phyloP scores from a whole-genome alignment of 768 basidiomycete genomes.

The Astraeus odoratus region DNA sequence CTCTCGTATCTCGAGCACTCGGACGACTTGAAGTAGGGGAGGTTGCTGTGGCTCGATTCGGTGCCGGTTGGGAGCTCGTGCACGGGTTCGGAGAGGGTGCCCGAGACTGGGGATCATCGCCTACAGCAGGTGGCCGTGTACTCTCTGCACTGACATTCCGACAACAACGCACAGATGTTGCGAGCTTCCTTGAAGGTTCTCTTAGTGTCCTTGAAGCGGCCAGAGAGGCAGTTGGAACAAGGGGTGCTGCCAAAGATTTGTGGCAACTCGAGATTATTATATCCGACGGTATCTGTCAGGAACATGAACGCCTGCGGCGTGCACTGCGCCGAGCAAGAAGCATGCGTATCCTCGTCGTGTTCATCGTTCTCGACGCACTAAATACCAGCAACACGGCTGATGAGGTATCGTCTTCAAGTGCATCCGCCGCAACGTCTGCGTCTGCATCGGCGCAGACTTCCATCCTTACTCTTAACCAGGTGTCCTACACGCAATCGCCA shows the following conservation, averaged over 20 bases:
- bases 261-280: conserved; percentile 99
- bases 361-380: conserved; percentile 90
- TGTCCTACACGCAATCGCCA: conserved; percentile 58
- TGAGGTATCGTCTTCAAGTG: conserved; percentile 5
- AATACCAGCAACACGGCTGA: conserved; percentile 33
- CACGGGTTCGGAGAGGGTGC: conserved; percentile 86
- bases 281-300: conserved; percentile 97
- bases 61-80: conserved; percentile 78
- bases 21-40: conserved; percentile 94
- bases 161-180: conserved; percentile 84
- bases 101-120: conserved; percentile 32
- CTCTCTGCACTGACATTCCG: conserved; percentile 84
- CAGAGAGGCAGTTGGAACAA: conserved; percentile 49
- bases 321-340: conserved; percentile 81
- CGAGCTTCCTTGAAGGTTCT: conserved; percentile 73
- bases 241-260: conserved; percentile 65
- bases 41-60: conserved; percentile 85
- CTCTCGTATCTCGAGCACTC: conserved; percentile 84
- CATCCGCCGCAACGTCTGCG: conserved; percentile 10
- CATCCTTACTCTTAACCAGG: conserved; percentile 90
- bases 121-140: conserved; percentile 34
- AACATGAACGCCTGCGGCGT: conserved; percentile 79
- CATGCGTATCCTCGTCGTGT: conserved; percentile 91
- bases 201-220: conserved; percentile 70
- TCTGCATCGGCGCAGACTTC: conserved; percentile 48